Evolutionary conservation across 1,139 yeast species (phyloP), one percentile per base, ranked within the genome.

Genomic region (Taphrina deformans): DNA sequence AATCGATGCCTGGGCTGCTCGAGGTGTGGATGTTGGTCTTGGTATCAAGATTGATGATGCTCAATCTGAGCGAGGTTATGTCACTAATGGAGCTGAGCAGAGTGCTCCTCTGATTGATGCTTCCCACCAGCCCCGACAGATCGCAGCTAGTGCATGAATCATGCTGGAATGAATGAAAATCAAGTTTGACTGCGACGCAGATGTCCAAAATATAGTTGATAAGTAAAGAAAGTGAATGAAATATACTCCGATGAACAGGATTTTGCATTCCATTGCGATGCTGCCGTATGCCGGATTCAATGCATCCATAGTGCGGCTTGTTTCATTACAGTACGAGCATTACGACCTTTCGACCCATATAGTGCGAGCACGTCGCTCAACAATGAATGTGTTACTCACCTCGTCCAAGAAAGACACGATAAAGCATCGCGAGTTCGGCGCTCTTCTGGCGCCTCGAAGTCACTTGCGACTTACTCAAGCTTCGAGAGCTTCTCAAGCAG

Each of bases 21-120:
- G 78, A 69, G 98, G 97, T 71, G 97, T 97, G 10, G 84, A 87
- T 71, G 87, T 96, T 74, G 96, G 96, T 67, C 96, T 91, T 70
- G 97, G 97, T 68, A 83, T 78, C 55, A 74, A 78, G 45, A 59
- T 59, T 41, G 63, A 59, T 23, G 55, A 51, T 14, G 63, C 55
- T 12, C 55, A 51, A 9, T 38, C 31, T 18, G 63, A 59, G 51
- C 63, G 63, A 14, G 63, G 63, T 50, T 59, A 48, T 31, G 63
- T 59, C 26, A 23, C 58, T 6, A 38, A 9, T 9, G 56, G 56
- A 14, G 31, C 56, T 23, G 38, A 35, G 29, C 41, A 59, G 27
- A 40, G 51, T 40, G 63, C 63, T 16, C 63, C 63, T 24, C 46
- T 50, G 38, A 59, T 59, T 27, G 63, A 50, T 26, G 56, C 55